Evolutionary conservation across 768 basidiomycete genomes (phyloP).

Genomic region (Boletus vermiculosoides): DNA sequence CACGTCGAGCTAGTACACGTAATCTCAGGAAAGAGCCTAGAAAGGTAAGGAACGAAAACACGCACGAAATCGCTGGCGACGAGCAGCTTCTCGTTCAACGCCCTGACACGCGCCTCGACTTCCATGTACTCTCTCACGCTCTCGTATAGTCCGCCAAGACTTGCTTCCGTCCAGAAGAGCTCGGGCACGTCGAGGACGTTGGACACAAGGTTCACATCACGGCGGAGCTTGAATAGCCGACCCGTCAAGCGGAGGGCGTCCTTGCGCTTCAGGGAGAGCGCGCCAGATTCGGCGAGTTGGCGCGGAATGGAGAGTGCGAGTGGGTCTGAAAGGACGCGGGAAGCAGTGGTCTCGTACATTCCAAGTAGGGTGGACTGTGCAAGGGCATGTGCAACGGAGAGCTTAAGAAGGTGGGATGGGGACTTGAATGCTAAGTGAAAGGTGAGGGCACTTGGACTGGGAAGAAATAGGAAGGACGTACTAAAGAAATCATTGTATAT

Average conservation of each 20-base stretch:
- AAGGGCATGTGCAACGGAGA: slow-evolving; percentile 92
- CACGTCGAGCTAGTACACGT: slow-evolving; percentile 65
- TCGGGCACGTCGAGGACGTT: slow-evolving; percentile 94
- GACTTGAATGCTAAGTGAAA: slow-evolving; percentile 75
- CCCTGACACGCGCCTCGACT: slow-evolving; percentile 77
- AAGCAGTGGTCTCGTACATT: slow-evolving; percentile 78
- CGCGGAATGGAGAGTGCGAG: slow-evolving; percentile 78
- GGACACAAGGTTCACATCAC: slow-evolving; percentile 88
- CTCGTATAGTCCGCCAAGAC: slow-evolving; percentile 83
- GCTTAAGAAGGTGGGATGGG: slow-evolving; percentile 83
- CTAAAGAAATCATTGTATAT: slow-evolving; percentile 98
- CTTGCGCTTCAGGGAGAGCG: slow-evolving; percentile 68
- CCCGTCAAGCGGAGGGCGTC: slow-evolving; percentile 89
- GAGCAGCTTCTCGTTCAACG: slow-evolving; percentile 83
- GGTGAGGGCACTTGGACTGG: neutral
- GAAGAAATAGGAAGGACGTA: slow-evolving; percentile 38
- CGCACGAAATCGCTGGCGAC: slow-evolving; percentile 87
- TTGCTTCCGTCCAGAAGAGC: slow-evolving; percentile 94
- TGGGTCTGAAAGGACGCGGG: slow-evolving; percentile 74
- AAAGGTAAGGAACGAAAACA: slow-evolving; percentile 13
- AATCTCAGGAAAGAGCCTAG: neutral
- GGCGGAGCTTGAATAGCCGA: slow-evolving; percentile 78
- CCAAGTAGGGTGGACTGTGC: slow-evolving; percentile 93
- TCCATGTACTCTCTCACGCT: slow-evolving; percentile 96
- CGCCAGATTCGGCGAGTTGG: slow-evolving; percentile 77